Base-by-base conservation (phyloP, 306 rosid species). In the Medicago arabica region DNA sequence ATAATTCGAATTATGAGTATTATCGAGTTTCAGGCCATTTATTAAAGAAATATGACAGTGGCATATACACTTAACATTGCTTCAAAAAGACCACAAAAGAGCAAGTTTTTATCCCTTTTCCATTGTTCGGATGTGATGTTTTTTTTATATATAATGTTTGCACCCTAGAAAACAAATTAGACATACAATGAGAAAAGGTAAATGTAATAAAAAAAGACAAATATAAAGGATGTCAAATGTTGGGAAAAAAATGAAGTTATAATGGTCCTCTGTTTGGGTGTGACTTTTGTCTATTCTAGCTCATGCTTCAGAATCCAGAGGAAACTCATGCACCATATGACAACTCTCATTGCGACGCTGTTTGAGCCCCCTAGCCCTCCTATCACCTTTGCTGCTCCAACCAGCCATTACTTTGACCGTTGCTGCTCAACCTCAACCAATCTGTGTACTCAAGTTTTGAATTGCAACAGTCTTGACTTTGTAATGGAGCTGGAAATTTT, bases 1-100 rank as follows among this genome's bases (percentile, higher is more conserved):
- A 58, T 75, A 59, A 71, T 78, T 50, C 71, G 34, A 55, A 65
- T 63, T 4, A 46, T 4, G 70, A 75, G 44, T n/a, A 46, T 61
- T 61, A 31, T 69, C 28, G 11, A 54, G 54, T 64, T 49, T 62
- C 13, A 54, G 38, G 60, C 12, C 51, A 46, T 63, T 38, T 49
- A 14, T 74, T 23, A 6, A 69, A 63, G 69, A 19, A 73, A 43
- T 71, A 1, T 28, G 8, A 80, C 49, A 9, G 43, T 7, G 9
- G 21, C 12, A 21, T 12, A 40, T 8, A 40, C 2, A 2, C 12
- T 40, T 40, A 8, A 6, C 7, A 46, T 28, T 58, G 15, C 66
- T 39, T 58, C 7, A 43, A 51, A n/a, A 46, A 36, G 60, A 8
- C 18, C 49, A 1, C 14, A 67, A 36, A 6, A 9, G 13, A 7